Evolutionary conservation across 306 rosid genomes (phyloP).

Genomic region (Dalbergia cochinchinensis): DNA sequence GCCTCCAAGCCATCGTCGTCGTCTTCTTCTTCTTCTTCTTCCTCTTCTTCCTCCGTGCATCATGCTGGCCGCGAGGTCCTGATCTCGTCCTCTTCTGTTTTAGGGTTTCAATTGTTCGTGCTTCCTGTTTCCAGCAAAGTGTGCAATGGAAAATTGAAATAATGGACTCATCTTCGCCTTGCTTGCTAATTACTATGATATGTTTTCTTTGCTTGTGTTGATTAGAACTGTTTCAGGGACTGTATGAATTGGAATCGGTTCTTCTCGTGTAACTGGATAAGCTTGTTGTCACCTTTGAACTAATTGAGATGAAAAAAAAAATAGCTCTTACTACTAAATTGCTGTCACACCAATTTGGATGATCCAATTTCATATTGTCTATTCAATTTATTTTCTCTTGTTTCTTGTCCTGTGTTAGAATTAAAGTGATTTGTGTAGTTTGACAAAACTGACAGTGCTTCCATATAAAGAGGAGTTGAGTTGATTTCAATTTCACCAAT

Average conservation of each 20-base stretch:
- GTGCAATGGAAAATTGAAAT: not conserved
- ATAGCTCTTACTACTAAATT: not conserved
- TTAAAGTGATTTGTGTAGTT: not conserved
- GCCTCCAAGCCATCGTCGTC: constrained; percentile 71
- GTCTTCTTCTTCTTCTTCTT: constrained; percentile 39
- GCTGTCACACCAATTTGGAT: not conserved
- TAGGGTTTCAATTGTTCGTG: constrained; percentile 43
- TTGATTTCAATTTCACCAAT: not conserved
- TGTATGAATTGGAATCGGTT: constrained; percentile 2
- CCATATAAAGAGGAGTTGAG: not conserved
- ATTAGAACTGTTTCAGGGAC: constrained; percentile 23
- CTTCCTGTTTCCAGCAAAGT: not conserved
- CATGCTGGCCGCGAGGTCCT: constrained; percentile 81
- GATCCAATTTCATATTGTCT: not conserved
- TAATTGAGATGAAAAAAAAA: not conserved
- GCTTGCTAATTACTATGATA: not conserved
- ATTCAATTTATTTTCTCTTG: not conserved
- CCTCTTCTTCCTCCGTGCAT: constrained; percentile 55
- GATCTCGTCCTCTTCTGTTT: constrained; percentile 19
- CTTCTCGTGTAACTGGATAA: constrained; percentile 1
- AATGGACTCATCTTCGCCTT: not conserved
- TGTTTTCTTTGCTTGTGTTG: not conserved
- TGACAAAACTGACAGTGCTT: constrained; percentile 4
- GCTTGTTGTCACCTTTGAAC: constrained; percentile 25
- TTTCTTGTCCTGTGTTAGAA: not conserved